Evolutionary conservation across 176 grass and related monocot genomes (phyloP).

Genomic region (barley (Hordeum vulgare)): DNA sequence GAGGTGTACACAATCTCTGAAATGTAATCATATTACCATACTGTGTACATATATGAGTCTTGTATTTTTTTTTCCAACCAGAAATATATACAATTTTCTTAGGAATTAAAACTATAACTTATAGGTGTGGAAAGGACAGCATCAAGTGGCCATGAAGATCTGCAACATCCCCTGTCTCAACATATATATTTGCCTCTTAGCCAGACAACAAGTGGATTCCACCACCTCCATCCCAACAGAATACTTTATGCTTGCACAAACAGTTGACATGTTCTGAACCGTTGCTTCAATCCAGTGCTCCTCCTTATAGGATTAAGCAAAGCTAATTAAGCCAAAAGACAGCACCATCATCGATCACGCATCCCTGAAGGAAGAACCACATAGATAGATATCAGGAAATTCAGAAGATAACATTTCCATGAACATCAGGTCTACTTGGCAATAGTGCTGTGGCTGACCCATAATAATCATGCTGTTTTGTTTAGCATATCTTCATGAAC

Average conservation of each 20-base stretch:
- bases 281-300: conserved; percentile 34
- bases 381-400: neutral
- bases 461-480: conserved; percentile 21
- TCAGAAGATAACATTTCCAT: neutral
- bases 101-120: neutral
- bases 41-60: neutral
- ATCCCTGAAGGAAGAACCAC: conserved; percentile 19
- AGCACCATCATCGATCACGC: neutral
- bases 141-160: conserved; percentile 39
- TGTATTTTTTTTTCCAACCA: neutral
- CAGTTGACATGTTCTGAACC: conserved; percentile 40
- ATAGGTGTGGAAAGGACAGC: neutral
- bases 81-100: neutral
- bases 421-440: conserved; percentile 24
- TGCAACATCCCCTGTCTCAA: conserved; percentile 10
- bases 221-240: conserved; percentile 2
- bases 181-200: neutral
- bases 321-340: conserved; percentile 39
- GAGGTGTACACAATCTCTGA: neutral
- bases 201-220: conserved; percentile 35
- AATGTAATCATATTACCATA: neutral
- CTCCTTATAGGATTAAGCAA: conserved; percentile 48
- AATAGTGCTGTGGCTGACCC: conserved; percentile 37
- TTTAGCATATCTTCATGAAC: conserved; percentile 30
- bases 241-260: conserved; percentile 38